phyloP scores from a whole-genome alignment of 129 eudicot species.

The Saussurea involucrata region DNA sequence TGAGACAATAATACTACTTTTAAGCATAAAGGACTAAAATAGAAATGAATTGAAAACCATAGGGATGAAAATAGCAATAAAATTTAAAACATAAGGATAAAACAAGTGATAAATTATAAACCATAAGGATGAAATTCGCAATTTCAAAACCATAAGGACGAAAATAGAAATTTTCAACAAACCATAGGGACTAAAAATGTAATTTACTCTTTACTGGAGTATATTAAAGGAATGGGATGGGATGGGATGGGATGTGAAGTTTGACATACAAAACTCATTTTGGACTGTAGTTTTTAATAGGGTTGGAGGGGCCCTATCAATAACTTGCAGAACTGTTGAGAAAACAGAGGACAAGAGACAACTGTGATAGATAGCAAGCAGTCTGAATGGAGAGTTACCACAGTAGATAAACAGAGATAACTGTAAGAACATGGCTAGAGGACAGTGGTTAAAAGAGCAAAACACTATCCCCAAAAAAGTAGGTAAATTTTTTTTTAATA shows the following conservation, averaged over 20 bases:
- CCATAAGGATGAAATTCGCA: no score
- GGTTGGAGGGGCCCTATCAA: constrained; percentile 4
- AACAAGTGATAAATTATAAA: no score
- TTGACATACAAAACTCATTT: constrained; percentile 12
- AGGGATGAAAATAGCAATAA: no score
- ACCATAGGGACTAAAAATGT: no score
- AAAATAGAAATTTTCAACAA: no score
- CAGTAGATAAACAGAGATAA: constrained; percentile 17
- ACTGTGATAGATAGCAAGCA: constrained; percentile 14
- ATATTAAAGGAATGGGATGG: not conserved
- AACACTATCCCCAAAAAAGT: constrained; percentile 14
- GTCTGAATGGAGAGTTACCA: constrained; percentile 16
- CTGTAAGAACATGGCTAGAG: constrained; percentile 24
- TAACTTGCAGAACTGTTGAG: constrained; percentile 20
- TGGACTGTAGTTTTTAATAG: constrained; percentile 12
- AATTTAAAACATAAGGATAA: no score
- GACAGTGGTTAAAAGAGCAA: constrained; percentile 10
- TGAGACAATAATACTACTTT: no score
- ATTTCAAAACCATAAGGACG: no score
- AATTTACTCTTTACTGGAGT: no score
- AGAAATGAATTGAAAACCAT: no score
- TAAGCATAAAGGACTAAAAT: no score
- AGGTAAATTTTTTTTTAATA: not conserved
- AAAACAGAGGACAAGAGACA: constrained; percentile 21
- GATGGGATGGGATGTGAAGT: not conserved